phyloP scores from a whole-genome alignment of 495 filamentous ascomycete genomes.

The Hypoxylon subgilvum region DNA sequence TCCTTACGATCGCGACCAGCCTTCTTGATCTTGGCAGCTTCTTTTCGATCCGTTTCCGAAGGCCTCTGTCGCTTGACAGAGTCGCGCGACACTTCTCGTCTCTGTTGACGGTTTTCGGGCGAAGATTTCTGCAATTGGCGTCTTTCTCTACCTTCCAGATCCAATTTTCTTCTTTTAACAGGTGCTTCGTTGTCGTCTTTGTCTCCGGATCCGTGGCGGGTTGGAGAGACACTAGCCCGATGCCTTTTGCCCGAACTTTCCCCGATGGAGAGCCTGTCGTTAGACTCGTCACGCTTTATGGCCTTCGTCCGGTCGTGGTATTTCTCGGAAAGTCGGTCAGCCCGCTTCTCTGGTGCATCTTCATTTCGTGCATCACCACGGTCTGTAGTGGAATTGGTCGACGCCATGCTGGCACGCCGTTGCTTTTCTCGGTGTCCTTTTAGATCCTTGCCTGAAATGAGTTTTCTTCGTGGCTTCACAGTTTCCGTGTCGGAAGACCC shows the following conservation, averaged over 20 bases:
- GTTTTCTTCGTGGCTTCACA: slow-evolving; percentile 63
- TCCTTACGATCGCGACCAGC: slow-evolving; percentile 47
- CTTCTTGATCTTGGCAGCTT: slow-evolving; percentile 46
- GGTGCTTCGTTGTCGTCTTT: slow-evolving; percentile 61
- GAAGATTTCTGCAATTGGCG: slow-evolving; percentile 47
- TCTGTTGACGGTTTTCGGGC: slow-evolving; percentile 49
- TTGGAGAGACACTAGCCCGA: slow-evolving; percentile 70
- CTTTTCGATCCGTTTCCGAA: slow-evolving; percentile 45
- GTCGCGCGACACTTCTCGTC: slow-evolving; percentile 47
- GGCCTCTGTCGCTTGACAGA: slow-evolving; percentile 28
- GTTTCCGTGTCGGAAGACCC: slow-evolving; percentile 60
- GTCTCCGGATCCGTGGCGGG: slow-evolving; percentile 61
- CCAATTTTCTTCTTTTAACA: slow-evolving; percentile 56
- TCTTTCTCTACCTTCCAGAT: slow-evolving; percentile 52
- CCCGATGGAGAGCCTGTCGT: slow-evolving; percentile 55
- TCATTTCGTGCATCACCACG: slow-evolving; percentile 49
- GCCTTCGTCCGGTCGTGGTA: slow-evolving; percentile 58
- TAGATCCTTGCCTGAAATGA: slow-evolving; percentile 64
- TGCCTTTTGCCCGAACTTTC: slow-evolving; percentile 67
- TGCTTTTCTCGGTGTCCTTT: slow-evolving; percentile 63
- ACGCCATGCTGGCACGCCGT: slow-evolving; percentile 55
- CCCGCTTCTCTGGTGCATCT: slow-evolving; percentile 47
- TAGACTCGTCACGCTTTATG: slow-evolving; percentile 62
- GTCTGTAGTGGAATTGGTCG: slow-evolving; percentile 53
- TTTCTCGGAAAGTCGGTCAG: slow-evolving; percentile 46